Conservation (phyloP, 371 early-diverging fungal species). For the Rhizomucor miehei region DNA sequence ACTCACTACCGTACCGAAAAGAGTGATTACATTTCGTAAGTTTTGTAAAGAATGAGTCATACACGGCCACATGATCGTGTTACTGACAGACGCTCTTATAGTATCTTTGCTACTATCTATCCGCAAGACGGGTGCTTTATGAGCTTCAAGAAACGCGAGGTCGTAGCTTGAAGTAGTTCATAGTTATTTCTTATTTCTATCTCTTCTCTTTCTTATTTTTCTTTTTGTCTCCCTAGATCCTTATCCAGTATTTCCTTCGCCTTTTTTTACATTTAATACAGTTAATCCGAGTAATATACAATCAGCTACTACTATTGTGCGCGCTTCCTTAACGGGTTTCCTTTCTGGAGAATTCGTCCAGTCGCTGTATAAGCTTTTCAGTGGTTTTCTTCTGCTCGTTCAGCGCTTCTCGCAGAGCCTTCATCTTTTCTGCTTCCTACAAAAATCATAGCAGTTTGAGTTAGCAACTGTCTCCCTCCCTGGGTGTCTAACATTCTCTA, state of each 20-base stretch:
- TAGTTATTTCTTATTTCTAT: background rate
- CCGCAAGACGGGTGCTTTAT: slow-evolving; percentile 52
- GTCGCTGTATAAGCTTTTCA: slow-evolving; percentile 24
- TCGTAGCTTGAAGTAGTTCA: background rate
- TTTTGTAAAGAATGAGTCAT: background rate
- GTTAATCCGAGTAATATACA: too few species aligned
- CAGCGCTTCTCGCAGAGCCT: slow-evolving; percentile 31
- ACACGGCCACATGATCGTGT: background rate
- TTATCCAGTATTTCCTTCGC: background rate
- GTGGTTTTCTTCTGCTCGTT: slow-evolving; percentile 30
- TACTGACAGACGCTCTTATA: slow-evolving; percentile 1
- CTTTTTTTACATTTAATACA: too few species aligned
- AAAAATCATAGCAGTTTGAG: background rate
- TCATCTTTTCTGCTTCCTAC: slow-evolving; percentile 45
- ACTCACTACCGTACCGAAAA: slow-evolving; percentile 37
- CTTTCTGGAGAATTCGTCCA: slow-evolving; percentile 13
- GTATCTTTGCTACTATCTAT: slow-evolving; percentile 54
- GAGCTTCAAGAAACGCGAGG: slow-evolving; percentile 42
- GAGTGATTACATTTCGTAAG: slow-evolving; percentile 49
- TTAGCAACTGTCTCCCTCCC: background rate
- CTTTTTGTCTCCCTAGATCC: background rate
- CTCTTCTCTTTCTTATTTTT: background rate
- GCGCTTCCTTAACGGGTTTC: too few species aligned
- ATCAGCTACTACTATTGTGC: too few species aligned
- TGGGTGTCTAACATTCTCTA: too few species aligned